phyloP scores from a whole-genome alignment of 805 yeast species.

The Candida sphagnicola region DNA sequence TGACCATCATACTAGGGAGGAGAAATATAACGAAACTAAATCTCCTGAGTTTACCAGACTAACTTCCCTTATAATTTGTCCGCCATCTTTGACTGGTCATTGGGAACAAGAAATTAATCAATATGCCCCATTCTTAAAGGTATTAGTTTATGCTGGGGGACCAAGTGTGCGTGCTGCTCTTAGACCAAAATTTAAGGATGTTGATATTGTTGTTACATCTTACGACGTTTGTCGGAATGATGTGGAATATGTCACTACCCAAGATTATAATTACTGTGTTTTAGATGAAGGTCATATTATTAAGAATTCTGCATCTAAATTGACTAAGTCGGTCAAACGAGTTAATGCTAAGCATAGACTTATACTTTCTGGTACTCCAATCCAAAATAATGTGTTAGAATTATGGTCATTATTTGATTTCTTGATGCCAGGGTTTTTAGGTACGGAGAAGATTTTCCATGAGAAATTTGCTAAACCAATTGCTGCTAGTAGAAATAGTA shows the following conservation, averaged over 20 bases:
- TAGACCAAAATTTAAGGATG: conserved; percentile 45
- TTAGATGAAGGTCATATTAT: conserved; percentile 97
- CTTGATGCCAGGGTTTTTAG: conserved; percentile 97
- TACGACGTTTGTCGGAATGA: conserved; percentile 97
- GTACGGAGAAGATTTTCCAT: conserved; percentile 89
- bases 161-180: conserved; percentile 66
- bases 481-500: conserved; percentile 86
- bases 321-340: conserved; percentile 82
- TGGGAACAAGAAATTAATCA: conserved; percentile 95
- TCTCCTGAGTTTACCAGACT: conserved; percentile 66
- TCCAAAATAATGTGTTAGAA: conserved; percentile 94
- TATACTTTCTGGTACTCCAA: conserved; percentile 94
- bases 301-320: conserved; percentile 83
- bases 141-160: conserved; percentile 89
- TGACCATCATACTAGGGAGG: conserved; percentile 83
- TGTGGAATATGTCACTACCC: conserved; percentile 52
- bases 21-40: conserved; percentile 57
- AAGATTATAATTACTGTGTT: conserved; percentile 88
- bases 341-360: conserved; percentile 84
- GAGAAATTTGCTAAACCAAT: conserved; percentile 98
- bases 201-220: conserved; percentile 90
- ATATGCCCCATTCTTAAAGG: conserved; percentile 82
- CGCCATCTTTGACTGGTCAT: conserved; percentile 97
- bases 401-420: conserved; percentile 97
- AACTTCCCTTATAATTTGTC: conserved; percentile 88